phyloP scores from a whole-genome alignment of 1,284 basidiomycete species.

The Ceratobasidium sp. region DNA sequence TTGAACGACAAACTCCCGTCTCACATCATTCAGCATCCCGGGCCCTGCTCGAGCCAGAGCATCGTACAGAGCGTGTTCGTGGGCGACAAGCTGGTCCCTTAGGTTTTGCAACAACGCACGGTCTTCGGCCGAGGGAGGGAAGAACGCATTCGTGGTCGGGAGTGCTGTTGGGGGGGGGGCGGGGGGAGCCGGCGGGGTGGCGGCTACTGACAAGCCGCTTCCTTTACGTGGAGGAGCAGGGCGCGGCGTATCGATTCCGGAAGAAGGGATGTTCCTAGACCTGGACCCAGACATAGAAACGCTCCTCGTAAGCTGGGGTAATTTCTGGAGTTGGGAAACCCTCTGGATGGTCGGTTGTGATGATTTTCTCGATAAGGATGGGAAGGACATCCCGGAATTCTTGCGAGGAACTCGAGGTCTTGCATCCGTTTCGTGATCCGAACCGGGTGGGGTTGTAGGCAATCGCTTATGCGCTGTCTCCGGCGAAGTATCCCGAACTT shows the following conservation, averaged over 20 bases:
- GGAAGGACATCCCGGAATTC: constrained; percentile 51
- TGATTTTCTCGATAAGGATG: constrained; percentile 8
- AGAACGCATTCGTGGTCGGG: constrained; percentile 45
- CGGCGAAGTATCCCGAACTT: constrained; percentile 57
- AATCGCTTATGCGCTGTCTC: constrained; percentile 45
- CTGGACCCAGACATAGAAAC: constrained; percentile 48
- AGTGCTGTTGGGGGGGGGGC: constrained; percentile 41
- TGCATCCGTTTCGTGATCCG: constrained; percentile 49
- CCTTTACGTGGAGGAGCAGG: constrained; percentile 50
- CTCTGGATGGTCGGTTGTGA: constrained; percentile 55
- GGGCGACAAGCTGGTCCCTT: constrained; percentile 44
- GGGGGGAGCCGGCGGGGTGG: constrained; percentile 1
- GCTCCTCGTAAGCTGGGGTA: constrained; percentile 48
- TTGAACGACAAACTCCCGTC: constrained; percentile 65
- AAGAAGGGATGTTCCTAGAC: constrained; percentile 48
- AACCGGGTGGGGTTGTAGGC: constrained; percentile 54
- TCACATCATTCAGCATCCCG: constrained; percentile 68
- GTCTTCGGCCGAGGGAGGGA: constrained; percentile 45
- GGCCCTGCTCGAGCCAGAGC: constrained; percentile 63
- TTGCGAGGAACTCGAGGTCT: constrained; percentile 60
- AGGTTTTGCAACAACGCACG: constrained; percentile 16
- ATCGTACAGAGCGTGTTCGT: constrained; percentile 67
- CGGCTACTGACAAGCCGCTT: background rate
- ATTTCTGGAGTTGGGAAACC: constrained; percentile 51
- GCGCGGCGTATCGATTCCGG: constrained; percentile 45